phyloP scores from a whole-genome alignment of 2,329 filamentous ascomycete species.

The Fusarium newnesense region DNA sequence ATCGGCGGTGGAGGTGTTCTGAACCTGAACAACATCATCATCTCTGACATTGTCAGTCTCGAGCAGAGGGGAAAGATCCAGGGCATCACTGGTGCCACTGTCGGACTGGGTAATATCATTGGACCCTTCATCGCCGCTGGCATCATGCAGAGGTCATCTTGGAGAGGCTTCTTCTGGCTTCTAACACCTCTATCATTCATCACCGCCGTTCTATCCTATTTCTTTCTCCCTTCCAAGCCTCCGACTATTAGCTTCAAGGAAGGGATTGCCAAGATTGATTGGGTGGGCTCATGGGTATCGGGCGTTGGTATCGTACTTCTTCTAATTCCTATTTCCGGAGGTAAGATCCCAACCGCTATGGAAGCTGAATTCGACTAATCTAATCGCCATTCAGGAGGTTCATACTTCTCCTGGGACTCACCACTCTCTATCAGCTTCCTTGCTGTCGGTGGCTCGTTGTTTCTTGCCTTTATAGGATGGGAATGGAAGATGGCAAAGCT shows the following conservation, averaged over 20 bases:
- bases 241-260: background rate
- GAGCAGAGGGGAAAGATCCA: constrained; percentile 1
- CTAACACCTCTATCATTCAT: background rate
- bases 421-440: background rate
- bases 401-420: background rate
- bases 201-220: accelerated
- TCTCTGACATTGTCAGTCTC: background rate
- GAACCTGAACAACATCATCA: background rate
- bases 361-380: background rate
- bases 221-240: background rate
- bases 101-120: background rate
- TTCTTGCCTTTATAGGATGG: background rate
- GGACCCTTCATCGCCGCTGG: constrained; percentile 1
- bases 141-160: background rate
- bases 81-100: background rate
- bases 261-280: background rate
- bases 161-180: background rate
- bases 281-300: background rate
- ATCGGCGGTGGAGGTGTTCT: background rate
- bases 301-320: background rate
- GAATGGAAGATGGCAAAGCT: constrained; percentile 19
- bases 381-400: accelerated
- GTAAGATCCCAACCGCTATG: accelerated
- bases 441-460: accelerated
- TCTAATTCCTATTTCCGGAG: background rate